phyloP scores from a whole-genome alignment of 106 monocot species.

The Dioscorea zingiberensis region DNA sequence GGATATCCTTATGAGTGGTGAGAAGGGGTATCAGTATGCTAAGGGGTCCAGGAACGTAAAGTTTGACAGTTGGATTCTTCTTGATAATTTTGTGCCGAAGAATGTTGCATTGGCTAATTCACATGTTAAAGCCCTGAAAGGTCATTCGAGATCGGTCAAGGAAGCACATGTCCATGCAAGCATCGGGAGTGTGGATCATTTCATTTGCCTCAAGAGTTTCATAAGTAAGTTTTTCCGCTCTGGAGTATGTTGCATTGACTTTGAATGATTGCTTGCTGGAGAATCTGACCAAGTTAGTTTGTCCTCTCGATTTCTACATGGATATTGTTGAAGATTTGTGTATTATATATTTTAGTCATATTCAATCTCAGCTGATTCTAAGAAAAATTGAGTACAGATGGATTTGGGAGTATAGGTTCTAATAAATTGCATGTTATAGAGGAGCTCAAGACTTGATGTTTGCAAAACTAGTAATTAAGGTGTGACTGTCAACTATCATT shows the following conservation, averaged over 20 bases:
- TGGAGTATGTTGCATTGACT: not conserved
- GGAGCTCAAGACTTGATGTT: too few relatives aligned
- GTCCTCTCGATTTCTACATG: too few relatives aligned
- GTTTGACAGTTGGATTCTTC: conserved; percentile 56
- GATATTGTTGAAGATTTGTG: too few relatives aligned
- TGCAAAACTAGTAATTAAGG: too few relatives aligned
- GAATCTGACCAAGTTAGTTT: too few relatives aligned
- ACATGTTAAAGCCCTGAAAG: conserved; percentile 47
- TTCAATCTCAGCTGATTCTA: too few relatives aligned
- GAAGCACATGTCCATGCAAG: conserved; percentile 75
- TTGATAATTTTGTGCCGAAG: conserved; percentile 72
- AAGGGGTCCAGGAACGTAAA: conserved; percentile 45
- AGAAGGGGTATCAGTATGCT: conserved; percentile 41
- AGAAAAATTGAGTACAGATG: too few relatives aligned
- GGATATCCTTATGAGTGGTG: conserved; percentile 79
- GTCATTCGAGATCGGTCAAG: conserved; percentile 70
- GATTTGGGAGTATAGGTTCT: too few relatives aligned
- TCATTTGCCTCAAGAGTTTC: conserved; percentile 50
- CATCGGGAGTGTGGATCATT: conserved; percentile 76
- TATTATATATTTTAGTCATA: too few relatives aligned
- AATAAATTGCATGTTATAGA: too few relatives aligned
- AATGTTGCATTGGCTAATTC: conserved; percentile 29
- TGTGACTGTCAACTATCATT: too few relatives aligned
- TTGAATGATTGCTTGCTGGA: too few relatives aligned
- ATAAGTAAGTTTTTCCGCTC: conserved; percentile 34